Percentiles rank a stretch among this genome's conserved stretches.
phyloP scores from a whole-genome alignment of 768 basidiomycete genomes.

The Krasilnikovozyma curviuscula region DNA sequence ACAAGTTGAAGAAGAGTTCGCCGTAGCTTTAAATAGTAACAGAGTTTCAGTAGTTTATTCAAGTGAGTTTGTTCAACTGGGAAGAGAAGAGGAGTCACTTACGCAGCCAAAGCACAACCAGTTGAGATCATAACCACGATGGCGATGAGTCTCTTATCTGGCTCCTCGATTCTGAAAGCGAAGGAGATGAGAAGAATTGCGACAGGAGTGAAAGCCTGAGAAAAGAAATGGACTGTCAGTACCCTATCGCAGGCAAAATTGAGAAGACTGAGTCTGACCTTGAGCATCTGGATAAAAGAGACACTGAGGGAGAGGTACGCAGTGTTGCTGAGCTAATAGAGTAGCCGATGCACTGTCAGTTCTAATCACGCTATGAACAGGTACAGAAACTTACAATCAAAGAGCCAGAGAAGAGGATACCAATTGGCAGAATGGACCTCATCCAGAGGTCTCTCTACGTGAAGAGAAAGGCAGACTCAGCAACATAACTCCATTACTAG shows the following conservation, averaged over 20 bases:
- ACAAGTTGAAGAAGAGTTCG: constrained; percentile 62
- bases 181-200: constrained; percentile 57
- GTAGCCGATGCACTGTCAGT: too few species aligned
- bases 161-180: constrained; percentile 57
- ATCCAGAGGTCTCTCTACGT: constrained; percentile 33
- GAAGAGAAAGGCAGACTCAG: background rate
- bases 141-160: constrained; percentile 4
- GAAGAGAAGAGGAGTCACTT: too few species aligned
- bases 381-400: too few species aligned
- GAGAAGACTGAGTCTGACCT: constrained; percentile 32
- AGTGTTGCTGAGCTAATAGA: constrained; percentile 77
- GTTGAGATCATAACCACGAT: constrained; percentile 45
- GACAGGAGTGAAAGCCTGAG: constrained; percentile 48
- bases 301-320: constrained; percentile 82
- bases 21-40: too few species aligned
- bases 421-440: constrained; percentile 78
- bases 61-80: too few species aligned
- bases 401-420: constrained; percentile 77
- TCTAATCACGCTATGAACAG: too few species aligned
- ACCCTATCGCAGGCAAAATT: background rate
- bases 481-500: background rate
- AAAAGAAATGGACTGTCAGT: background rate
- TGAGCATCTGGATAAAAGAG: constrained; percentile 34
- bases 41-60: too few species aligned
- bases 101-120: constrained; percentile 35